Conservation (phyloP, 352 stramenopile genomes). For the Thraustochytrium striatum region DNA sequence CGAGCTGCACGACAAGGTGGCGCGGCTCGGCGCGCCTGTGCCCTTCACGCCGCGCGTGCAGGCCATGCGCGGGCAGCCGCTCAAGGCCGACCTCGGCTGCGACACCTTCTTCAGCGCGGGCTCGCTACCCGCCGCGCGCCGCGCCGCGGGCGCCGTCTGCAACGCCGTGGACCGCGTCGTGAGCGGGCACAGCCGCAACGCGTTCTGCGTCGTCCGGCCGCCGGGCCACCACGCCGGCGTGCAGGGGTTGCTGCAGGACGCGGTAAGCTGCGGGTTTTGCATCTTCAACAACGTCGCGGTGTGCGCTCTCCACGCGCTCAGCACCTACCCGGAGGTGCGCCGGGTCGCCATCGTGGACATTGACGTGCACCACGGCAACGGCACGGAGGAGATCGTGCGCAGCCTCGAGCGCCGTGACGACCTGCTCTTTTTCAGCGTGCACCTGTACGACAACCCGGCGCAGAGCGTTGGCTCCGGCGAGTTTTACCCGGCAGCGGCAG, state of each 20-base stretch:
- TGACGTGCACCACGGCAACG: conserved; percentile 75
- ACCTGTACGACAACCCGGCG: conserved; percentile 48
- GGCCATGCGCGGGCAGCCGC: conserved; percentile 26
- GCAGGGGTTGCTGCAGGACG: conserved; percentile 55
- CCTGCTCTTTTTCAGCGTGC: conserved; percentile 52
- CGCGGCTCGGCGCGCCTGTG: conserved; percentile 46
- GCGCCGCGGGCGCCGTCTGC: conserved; percentile 72
- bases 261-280: conserved; percentile 77
- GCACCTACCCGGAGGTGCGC: conserved; percentile 61
- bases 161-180: conserved; percentile 71
- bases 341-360: conserved; percentile 83
- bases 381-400: conserved; percentile 66
- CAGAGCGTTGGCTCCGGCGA: conserved; percentile 54
- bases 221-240: conserved; percentile 76
- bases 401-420: conserved; percentile 38
- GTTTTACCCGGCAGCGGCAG: conserved; percentile 71
- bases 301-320: conserved; percentile 81
- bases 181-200: conserved; percentile 66
- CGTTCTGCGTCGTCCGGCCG: conserved; percentile 91
- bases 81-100: conserved; percentile 44
- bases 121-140: conserved; percentile 70
- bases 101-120: conserved; percentile 72
- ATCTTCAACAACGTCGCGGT: conserved; percentile 94
- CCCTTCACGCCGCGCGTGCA: conserved; percentile 67
- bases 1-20: conserved; percentile 66